These are phyloP conservation scores for Melampsora larici-populina DNA, from an alignment of 1,284 basidiomycete genomes.

Conservation along the genomic window DNA sequence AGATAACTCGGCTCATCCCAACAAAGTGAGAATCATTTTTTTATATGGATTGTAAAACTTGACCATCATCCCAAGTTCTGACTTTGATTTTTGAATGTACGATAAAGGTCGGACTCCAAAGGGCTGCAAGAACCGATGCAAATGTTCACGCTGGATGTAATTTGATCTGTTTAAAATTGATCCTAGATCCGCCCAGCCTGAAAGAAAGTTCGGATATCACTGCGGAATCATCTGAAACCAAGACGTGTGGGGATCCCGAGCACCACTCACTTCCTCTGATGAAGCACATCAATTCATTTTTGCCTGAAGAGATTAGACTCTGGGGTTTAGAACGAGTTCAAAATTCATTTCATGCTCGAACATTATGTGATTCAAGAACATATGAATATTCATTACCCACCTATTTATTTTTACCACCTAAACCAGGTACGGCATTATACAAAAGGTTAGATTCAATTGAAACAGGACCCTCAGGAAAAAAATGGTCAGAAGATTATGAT, in stretches of 20 bases:
- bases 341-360: conserved; percentile 86
- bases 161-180: conserved; percentile 58
- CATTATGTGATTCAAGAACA: conserved; percentile 83
- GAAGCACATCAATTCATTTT: conserved; percentile 73
- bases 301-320: conserved; percentile 85
- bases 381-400: conserved; percentile 97
- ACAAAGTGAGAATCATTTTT: conserved; percentile 61
- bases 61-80: background rate
- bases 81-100: too few species aligned
- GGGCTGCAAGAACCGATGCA: conserved; percentile 92
- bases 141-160: conserved; percentile 98
- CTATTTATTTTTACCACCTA: conserved; percentile 87
- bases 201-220: conserved; percentile 63
- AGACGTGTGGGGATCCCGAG: conserved; percentile 14
- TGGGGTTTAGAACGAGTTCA: conserved; percentile 87
- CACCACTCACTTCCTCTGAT: conserved; percentile 57
- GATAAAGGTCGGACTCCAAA: conserved; percentile 70
- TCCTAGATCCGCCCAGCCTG: conserved; percentile 59
- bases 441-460: conserved; percentile 50
- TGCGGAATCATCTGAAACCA: conserved; percentile 55
- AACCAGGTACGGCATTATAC: conserved; percentile 67
- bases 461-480: background rate
- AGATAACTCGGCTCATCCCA: conserved; percentile 87
- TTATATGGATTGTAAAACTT: background rate
- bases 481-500: background rate